These are phyloP conservation scores for Paraphaeosphaeria minitans DNA, from an alignment of 2,329 filamentous ascomycete genomes.

Conservation along the genomic window DNA sequence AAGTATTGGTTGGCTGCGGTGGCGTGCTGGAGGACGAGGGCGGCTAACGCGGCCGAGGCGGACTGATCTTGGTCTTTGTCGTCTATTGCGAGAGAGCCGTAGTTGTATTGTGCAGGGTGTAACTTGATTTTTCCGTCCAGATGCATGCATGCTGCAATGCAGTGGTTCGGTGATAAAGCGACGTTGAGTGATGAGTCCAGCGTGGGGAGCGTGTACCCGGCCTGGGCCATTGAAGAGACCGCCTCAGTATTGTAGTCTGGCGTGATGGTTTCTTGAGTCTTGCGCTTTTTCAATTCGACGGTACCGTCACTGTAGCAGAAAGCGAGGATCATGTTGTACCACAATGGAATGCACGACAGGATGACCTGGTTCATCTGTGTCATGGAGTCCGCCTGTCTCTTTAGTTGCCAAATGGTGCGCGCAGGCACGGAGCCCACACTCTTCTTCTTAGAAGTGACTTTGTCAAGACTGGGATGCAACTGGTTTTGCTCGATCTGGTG, in stretches of 20 bases:
- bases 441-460: constrained; percentile 70
- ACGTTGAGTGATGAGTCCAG: constrained; percentile 62
- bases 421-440: constrained; percentile 48
- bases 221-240: constrained; percentile 74
- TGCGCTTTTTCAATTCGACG: constrained; percentile 78
- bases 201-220: constrained; percentile 74
- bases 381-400: constrained; percentile 68
- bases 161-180: constrained; percentile 55
- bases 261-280: constrained; percentile 71
- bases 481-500: constrained; percentile 64
- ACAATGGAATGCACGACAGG: constrained; percentile 69
- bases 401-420: constrained; percentile 47
- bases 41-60: constrained; percentile 47
- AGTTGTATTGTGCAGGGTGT: constrained; percentile 49
- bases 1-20: constrained; percentile 52
- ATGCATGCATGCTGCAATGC: constrained; percentile 52
- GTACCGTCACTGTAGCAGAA: constrained; percentile 80
- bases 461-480: constrained; percentile 77
- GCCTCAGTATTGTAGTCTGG: constrained; percentile 67
- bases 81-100: constrained; percentile 37
- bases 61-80: constrained; percentile 29
- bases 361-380: constrained; percentile 67
- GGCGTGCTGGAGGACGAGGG: constrained; percentile 49
- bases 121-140: constrained; percentile 51
- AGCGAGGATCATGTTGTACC: constrained; percentile 73